These are phyloP conservation scores for Chaetomium cochliodes DNA, from an alignment of 495 filamentous ascomycete genomes.

Conservation along the genomic window DNA sequence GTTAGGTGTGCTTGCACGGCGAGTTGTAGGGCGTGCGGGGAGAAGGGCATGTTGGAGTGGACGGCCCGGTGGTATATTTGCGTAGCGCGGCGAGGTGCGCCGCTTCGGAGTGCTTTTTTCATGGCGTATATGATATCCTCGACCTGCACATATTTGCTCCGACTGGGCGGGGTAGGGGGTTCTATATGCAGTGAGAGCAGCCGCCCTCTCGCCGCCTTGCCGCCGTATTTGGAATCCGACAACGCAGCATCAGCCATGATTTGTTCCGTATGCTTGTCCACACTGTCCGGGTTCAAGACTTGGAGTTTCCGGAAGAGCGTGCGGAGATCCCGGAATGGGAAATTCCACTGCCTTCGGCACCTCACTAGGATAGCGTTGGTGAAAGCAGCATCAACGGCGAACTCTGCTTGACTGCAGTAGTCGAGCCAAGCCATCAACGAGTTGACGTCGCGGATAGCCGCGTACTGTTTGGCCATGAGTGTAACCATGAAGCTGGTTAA, in stretches of 20 bases:
- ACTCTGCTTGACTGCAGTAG: slow-evolving; percentile 36
- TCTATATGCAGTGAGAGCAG: slow-evolving; percentile 25
- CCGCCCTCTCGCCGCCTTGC: slow-evolving; percentile 26
- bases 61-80: slow-evolving; percentile 40
- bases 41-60: slow-evolving; percentile 35
- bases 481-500: slow-evolving; percentile 41
- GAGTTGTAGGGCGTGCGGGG: slow-evolving; percentile 35
- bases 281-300: slow-evolving; percentile 32
- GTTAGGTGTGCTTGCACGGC: slow-evolving; percentile 44
- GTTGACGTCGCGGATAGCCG: slow-evolving; percentile 39
- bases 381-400: slow-evolving; percentile 38
- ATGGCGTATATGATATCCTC: slow-evolving; percentile 40
- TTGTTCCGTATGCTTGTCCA: slow-evolving; percentile 37
- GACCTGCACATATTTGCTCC: slow-evolving; percentile 28
- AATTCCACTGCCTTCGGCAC: slow-evolving; percentile 37
- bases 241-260: slow-evolving; percentile 42
- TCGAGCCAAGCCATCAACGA: slow-evolving; percentile 41
- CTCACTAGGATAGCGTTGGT: slow-evolving; percentile 45
- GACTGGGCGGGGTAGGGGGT: slow-evolving; percentile 24
- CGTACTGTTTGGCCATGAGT: slow-evolving; percentile 50
- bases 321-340: slow-evolving; percentile 42
- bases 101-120: slow-evolving; percentile 34
- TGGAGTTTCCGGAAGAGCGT: slow-evolving; percentile 38
- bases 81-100: slow-evolving; percentile 29
- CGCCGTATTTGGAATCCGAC: slow-evolving; percentile 19